These are phyloP conservation scores for Chrysoporthe puriensis DNA, from an alignment of 2,329 filamentous ascomycete species.

Conservation along the genomic window DNA sequence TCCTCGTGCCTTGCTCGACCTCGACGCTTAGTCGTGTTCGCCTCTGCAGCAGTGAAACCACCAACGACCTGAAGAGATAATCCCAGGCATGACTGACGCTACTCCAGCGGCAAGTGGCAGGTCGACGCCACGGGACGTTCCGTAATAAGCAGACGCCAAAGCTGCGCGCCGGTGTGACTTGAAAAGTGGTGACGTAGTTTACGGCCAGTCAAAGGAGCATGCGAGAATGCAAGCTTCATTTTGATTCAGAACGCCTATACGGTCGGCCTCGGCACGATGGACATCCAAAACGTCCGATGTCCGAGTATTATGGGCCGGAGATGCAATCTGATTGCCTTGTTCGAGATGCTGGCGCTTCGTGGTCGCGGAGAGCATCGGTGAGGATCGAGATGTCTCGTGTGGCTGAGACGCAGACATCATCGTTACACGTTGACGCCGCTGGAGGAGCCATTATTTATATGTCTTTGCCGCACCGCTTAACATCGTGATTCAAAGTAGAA, in stretches of 20 bases:
- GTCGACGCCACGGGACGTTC: not conserved
- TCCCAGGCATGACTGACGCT: not conserved
- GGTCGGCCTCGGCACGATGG: constrained; percentile 5
- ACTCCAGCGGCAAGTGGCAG: not conserved
- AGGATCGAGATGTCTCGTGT: not conserved
- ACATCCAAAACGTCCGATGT: constrained; percentile 2
- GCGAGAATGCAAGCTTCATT: not conserved
- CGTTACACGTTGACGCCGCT: not conserved
- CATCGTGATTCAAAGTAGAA: not conserved
- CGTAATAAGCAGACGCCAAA: not conserved
- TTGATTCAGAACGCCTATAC: not conserved
- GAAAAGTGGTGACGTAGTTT: constrained; percentile 14
- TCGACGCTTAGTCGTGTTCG: not conserved
- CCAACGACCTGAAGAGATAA: not conserved
- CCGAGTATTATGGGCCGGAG: not conserved
- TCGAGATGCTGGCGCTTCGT: not conserved
- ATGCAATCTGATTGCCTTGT: not conserved
- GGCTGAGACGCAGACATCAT: not conserved
- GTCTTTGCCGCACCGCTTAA: not conserved
- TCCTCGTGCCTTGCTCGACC: too few species aligned
- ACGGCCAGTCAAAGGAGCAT: not conserved
- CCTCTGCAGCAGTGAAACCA: too few species aligned
- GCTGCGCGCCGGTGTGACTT: not conserved
- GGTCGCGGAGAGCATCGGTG: not conserved
- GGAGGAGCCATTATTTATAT: not conserved